Evolutionary conservation across 2,329 filamentous ascomycete genomes (phyloP), one percentile per base, ranked within the genome.

Genomic region (Bipolaris gigantea): DNA sequence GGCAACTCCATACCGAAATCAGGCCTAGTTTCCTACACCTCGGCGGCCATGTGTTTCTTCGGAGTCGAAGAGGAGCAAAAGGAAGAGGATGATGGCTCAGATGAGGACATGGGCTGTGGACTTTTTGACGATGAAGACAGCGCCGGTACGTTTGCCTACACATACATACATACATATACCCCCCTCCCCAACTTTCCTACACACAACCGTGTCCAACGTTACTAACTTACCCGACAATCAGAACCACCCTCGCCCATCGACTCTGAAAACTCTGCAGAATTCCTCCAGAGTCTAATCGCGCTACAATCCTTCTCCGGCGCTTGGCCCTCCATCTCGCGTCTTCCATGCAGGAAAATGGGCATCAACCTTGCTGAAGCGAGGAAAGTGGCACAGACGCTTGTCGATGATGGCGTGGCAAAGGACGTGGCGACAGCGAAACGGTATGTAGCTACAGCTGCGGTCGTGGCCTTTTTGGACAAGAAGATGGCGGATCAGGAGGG

Each of bases 401-500:
- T 15, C 6, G 33, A 33, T 2, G 16, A 23, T 10, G 18, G 3
- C 2, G 8, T 7, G 5, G 23, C 23, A 3, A 2, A 25, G 4
- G 35, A 39, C 13, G 9, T 4, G 8, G 9, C 0, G 0, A 8
- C 16, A 2, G 27, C 33, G 4, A 23, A 54, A 2, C 42, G 36
- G 15, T 16, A 46, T 5, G 3, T 54, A 10, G 32, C 30, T 16
- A 54, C 52, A 11, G 52, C 47, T 1, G 13, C 40, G 1, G 41
- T 42, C 1, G 19, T 54, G 1, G 0, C 19, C 8, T 54, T 50
- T n/a, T 11, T 54, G 10, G 47, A 54, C 11, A 43, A 41, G 16
- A 41, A 46, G 15, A 54, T 54, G 52, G n/a, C 38, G 7, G 15
- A n/a, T 1, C 35, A 54, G 9, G 47, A 45, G 23, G 52, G 46